These are phyloP conservation scores for Suillus ampliporus DNA, from an alignment of 768 basidiomycete species.

Conservation along the genomic window DNA sequence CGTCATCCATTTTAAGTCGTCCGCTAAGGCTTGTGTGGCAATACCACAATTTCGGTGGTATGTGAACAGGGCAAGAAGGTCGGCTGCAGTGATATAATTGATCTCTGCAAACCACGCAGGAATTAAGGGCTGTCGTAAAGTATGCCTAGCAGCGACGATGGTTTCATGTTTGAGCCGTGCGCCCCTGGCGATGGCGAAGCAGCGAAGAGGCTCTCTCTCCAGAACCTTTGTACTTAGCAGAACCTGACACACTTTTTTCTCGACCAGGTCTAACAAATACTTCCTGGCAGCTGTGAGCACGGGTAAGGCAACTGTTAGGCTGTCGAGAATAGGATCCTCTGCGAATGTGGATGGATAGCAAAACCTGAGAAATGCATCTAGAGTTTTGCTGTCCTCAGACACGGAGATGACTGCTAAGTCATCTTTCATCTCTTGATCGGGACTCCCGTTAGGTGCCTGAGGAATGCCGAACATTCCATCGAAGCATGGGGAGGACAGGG, in stretches of 20 bases:
- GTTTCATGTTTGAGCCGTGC: constrained; percentile 29
- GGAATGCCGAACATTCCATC: constrained; percentile 37
- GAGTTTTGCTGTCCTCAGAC: constrained; percentile 25
- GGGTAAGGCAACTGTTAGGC: constrained; percentile 8
- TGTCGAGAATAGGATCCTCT: constrained; percentile 23
- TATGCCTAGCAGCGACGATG: constrained; percentile 33
- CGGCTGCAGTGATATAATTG: constrained; percentile 27
- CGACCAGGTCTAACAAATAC: constrained; percentile 22
- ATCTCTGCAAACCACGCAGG: constrained; percentile 33
- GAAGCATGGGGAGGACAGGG: constrained; percentile 41
- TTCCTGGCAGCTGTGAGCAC: constrained; percentile 24
- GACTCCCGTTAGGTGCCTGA: constrained; percentile 22
- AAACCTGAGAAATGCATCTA: constrained; percentile 33
- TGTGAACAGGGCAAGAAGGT: constrained; percentile 30
- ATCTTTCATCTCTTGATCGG: constrained; percentile 20
- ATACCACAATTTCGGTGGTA: constrained; percentile 24
- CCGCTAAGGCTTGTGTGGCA: constrained; percentile 13
- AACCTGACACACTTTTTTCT: constrained; percentile 24
- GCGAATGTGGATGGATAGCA: constrained; percentile 31
- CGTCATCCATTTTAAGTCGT: constrained; percentile 19
- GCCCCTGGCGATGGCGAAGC: constrained; percentile 38
- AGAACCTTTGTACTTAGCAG: constrained; percentile 24
- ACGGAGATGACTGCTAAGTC: constrained; percentile 27
- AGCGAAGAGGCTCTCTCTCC: constrained; percentile 29
- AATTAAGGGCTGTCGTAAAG: constrained; percentile 30